Base-by-base conservation (phyloP, 2,329 filamentous ascomycete genomes). In the Diaporthe ilicicola region DNA sequence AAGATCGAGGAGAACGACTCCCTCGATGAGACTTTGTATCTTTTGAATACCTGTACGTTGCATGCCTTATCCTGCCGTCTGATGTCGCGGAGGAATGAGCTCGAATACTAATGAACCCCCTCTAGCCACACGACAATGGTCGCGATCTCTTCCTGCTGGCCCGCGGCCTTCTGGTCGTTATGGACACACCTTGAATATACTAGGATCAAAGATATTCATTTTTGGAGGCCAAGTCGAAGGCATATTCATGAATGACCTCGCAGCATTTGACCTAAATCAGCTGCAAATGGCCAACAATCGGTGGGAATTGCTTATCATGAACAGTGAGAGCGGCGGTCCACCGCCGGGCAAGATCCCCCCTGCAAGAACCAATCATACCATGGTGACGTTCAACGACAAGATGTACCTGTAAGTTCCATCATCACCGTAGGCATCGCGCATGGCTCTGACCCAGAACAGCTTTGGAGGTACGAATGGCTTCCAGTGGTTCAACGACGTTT, bases 401-500 rank as follows among this genome's bases (percentile, higher is more conserved):
- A 89, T 99, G 79, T 99, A 95, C 79, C 85, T 99, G 91, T 95
- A 88, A 86, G 92, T 88, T 51, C 44, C 6, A 22, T 24, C 34
- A 15, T 39, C 42, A 6, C 22, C 32, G 2, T 10, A 9, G 42
- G 50, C 44, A 59, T 42, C 53, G 10, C 9, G 39, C 5, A n/a
- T n/a, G 13, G 37, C 32, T 29, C 75, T 77, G 46, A 77, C 22
- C 13, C 29, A 27, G 46, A 48, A 32, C 75, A 96, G 93, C n/a
- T 99, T 99, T 79, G 96, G 96, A 76, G 96, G 96, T 73, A 99
- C 96, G 2, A 97, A 99, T 79, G 96, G 96, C 50, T 90, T 95
- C 69, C 91, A 93, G 77, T 99, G 96, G 97, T 99, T 98, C 84
- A 99, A 98, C 80, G 96, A 99, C 79, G 96, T 99, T 59, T 99